These are phyloP conservation scores for Penicillium nordicum DNA, from an alignment of 2,329 filamentous ascomycete species.

Conservation along the genomic window DNA sequence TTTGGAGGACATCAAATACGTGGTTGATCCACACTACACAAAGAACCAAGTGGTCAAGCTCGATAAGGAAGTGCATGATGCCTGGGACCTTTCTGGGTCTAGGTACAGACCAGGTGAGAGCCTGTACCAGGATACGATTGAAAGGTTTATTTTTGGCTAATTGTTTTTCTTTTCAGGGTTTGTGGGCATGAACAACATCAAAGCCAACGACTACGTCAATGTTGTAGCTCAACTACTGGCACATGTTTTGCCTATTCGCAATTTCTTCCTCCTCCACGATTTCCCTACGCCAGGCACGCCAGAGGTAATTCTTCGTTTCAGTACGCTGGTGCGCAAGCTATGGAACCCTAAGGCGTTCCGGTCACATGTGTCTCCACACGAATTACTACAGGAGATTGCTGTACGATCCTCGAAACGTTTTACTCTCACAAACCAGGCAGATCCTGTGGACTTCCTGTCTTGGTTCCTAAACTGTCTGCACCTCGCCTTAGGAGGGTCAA, in stretches of 20 bases:
- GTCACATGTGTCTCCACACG: constrained; percentile 93
- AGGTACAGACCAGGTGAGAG: constrained; percentile 72
- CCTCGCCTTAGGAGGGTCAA: constrained; percentile 83
- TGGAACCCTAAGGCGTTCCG: constrained; percentile 98
- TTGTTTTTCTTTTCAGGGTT: constrained; percentile 54
- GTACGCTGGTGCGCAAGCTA: constrained; percentile 88
- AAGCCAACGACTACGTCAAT: constrained; percentile 98
- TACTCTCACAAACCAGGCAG: constrained; percentile 83
- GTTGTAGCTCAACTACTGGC: constrained; percentile 88
- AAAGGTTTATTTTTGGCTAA: not conserved
- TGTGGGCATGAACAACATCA: constrained; percentile 99
- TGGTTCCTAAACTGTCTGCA: constrained; percentile 98
- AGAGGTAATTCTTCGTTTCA: constrained; percentile 83
- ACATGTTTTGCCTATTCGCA: constrained; percentile 83
- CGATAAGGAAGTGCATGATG: constrained; percentile 59
- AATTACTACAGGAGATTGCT: constrained; percentile 91
- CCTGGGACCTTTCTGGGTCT: constrained; percentile 76
- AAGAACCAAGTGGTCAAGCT: constrained; percentile 75
- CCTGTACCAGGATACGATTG: not conserved
- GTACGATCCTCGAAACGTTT: constrained; percentile 89
- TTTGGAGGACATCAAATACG: constrained; percentile 96
- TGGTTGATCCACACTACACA: constrained; percentile 84
- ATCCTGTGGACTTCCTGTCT: constrained; percentile 92
- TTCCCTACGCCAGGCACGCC: constrained; percentile 61
- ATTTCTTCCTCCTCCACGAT: constrained; percentile 86